Base-by-base conservation (phyloP, 1,284 basidiomycete genomes). In the Ustilago loliicola region DNA sequence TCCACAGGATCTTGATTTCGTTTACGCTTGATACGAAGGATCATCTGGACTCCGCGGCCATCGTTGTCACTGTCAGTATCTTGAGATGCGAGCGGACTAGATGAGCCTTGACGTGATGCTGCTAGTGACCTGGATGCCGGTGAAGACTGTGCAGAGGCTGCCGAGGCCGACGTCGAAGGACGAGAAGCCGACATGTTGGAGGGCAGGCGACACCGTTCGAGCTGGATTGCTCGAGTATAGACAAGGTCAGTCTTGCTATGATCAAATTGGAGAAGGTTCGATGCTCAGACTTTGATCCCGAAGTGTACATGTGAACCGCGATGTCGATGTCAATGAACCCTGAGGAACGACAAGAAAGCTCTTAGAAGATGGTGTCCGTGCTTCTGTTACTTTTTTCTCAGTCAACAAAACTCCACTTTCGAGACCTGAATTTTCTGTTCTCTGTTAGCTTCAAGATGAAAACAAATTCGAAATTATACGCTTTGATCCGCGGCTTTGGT, bases 1-100 rank as follows among this genome's bases (percentile, higher is more conserved):
- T 82, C 81, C 7, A 84, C 77, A 13, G 82, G 82, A 38, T 82
- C 81, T 32, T 81, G 75, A 30, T 76, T 71, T 25, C 83, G 64
- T 45, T 85, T 85, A 13, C 83, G 66, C 56, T 85, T 85, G 56
- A 85, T 83, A 30, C 83, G 62, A n/a, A 85, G 65, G 30, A 85
- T 80, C 58, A 79, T 72, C 50, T 76, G 77, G 4, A 66, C 50
- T 2, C 63, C 62, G 0, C 66, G 59, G 0, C 42, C 55, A 11
- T 72, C 69, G 51, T 59, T 51, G 36, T 72, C 63, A 52, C 58
- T 61, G 30, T 70, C 72, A 10, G 32, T 25, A 5, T 59, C 61
- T 11, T 66, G 63, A 21, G 72, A 66, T 48, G 65, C 64, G 17
- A 50, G 45, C 13, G 67, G 61, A 34, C 73, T 76, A 0, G 64